Evolutionary conservation across 768 basidiomycete genomes (phyloP).

Genomic region (Obba rivulosa): DNA sequence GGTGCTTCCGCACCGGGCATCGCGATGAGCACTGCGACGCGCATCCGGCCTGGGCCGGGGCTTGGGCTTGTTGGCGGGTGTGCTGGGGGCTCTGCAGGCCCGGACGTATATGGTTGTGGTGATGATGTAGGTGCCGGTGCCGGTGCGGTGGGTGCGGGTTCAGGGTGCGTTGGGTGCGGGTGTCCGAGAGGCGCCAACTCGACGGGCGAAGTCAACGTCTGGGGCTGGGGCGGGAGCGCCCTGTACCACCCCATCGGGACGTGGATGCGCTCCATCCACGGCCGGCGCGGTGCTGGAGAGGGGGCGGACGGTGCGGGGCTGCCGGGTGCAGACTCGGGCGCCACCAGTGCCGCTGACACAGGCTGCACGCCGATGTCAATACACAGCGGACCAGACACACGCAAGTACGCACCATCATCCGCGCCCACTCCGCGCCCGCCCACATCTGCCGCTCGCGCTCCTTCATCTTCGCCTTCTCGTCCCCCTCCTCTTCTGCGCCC

Average conservation of each 20-base stretch:
- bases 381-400: too few species aligned
- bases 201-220: neutral
- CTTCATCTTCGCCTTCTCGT: conserved; percentile 5
- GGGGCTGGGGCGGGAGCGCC: neutral
- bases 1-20: conserved; percentile 17
- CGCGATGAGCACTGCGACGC: conserved; percentile 18
- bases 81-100: neutral
- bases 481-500: neutral
- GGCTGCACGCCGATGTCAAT: neutral
- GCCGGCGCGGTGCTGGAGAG: too few species aligned
- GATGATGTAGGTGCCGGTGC: conserved; percentile 1
- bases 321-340: neutral
- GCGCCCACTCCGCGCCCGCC: conserved; percentile 8
- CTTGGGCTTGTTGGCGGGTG: neutral
- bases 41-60: conserved; percentile 1
- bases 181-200: neutral
- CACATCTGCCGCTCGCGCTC: conserved; percentile 5
- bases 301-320: neutral
- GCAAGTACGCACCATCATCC: conserved; percentile 17
- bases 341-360: neutral
- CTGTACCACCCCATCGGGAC: neutral
- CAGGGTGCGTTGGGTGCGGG: conserved; percentile 1
- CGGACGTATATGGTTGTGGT: neutral
- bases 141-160: neutral
- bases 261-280: neutral